Evolutionary conservation across 306 rosid species (phyloP).

Genomic region (Parietaria judaica): DNA sequence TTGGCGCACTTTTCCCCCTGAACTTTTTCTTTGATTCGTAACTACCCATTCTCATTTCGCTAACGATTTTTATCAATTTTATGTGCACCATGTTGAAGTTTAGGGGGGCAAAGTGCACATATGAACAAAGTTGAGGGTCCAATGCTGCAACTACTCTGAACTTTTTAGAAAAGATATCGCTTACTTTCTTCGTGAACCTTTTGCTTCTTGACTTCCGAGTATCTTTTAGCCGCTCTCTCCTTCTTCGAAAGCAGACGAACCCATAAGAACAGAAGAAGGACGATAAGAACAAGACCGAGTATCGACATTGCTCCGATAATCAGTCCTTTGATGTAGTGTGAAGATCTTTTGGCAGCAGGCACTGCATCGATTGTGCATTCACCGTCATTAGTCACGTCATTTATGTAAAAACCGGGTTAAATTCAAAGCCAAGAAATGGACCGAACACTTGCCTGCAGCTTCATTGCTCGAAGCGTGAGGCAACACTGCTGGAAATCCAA

Average conservation of each 20-base stretch:
- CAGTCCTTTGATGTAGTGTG: constrained; percentile 67
- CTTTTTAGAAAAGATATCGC: neutral
- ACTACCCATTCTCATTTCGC: too few relatives aligned
- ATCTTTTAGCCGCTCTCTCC: constrained; percentile 61
- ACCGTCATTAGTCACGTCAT: neutral
- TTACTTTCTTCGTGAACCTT: constrained; percentile 56
- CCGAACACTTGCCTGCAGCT: constrained; percentile 61
- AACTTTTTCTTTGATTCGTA: too few relatives aligned
- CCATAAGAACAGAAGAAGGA: constrained; percentile 64
- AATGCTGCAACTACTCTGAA: neutral
- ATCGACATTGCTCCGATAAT: constrained; percentile 65
- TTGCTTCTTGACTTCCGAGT: constrained; percentile 74
- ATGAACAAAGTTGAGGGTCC: neutral
- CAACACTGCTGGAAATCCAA: constrained; percentile 90
- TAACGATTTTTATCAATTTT: too few relatives aligned
- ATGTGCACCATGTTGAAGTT: too few relatives aligned
- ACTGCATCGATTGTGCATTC: constrained; percentile 32
- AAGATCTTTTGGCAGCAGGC: constrained; percentile 59
- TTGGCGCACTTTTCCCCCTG: too few relatives aligned
- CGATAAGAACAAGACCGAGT: constrained; percentile 44
- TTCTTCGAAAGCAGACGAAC: constrained; percentile 51
- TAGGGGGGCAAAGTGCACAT: neutral
- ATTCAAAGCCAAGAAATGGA: constrained; percentile 1
- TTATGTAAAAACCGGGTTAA: neutral
- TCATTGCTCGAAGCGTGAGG: constrained; percentile 87